Evolutionary conservation across 2,329 filamentous ascomycete genomes (phyloP).

Genomic region (Trichoderma sp.): DNA sequence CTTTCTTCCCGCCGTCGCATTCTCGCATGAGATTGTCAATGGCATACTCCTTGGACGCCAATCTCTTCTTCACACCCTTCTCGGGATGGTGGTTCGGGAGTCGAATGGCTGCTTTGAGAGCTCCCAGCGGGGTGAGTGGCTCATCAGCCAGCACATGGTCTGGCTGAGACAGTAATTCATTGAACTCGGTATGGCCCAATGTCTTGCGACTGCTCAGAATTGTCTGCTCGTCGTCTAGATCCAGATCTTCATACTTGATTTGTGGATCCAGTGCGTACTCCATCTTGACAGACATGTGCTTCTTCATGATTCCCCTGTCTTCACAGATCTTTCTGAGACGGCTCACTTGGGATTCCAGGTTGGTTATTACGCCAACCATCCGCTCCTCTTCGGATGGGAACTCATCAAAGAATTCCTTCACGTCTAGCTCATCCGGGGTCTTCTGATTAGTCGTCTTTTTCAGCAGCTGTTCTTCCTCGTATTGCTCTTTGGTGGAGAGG

Average conservation of each 20-base stretch:
- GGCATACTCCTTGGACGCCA: slow-evolving; percentile 47
- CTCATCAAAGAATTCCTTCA: slow-evolving; percentile 44
- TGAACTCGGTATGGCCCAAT: slow-evolving; percentile 42
- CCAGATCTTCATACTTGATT: slow-evolving; percentile 41
- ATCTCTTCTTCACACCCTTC: slow-evolving; percentile 36
- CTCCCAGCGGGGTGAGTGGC: slow-evolving; percentile 41
- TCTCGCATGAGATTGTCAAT: slow-evolving; percentile 44
- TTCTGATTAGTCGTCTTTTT: slow-evolving; percentile 29
- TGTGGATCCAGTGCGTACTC: slow-evolving; percentile 40
- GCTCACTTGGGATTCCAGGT: slow-evolving; percentile 34
- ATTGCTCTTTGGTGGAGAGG: slow-evolving; percentile 37
- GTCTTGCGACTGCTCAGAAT: slow-evolving; percentile 27
- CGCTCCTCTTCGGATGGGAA: slow-evolving; percentile 39
- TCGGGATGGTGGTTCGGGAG: slow-evolving; percentile 37
- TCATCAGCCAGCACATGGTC: slow-evolving; percentile 41
- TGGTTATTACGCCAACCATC: slow-evolving; percentile 34
- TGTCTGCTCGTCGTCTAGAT: slow-evolving; percentile 33
- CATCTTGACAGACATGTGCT: slow-evolving; percentile 39
- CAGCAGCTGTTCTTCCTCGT: slow-evolving; percentile 37
- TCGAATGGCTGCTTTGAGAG: slow-evolving; percentile 38
- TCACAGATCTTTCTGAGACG: slow-evolving; percentile 41
- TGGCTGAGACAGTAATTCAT: slow-evolving; percentile 48
- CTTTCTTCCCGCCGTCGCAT: slow-evolving; percentile 36
- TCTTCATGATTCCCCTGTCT: slow-evolving; percentile 42
- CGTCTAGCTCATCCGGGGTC: slow-evolving; percentile 39